Percentiles rank a stretch among this genome's conserved stretches.
Conservation (phyloP, 108 stramenopile genomes). For the Mediolabrus comicus region DNA sequence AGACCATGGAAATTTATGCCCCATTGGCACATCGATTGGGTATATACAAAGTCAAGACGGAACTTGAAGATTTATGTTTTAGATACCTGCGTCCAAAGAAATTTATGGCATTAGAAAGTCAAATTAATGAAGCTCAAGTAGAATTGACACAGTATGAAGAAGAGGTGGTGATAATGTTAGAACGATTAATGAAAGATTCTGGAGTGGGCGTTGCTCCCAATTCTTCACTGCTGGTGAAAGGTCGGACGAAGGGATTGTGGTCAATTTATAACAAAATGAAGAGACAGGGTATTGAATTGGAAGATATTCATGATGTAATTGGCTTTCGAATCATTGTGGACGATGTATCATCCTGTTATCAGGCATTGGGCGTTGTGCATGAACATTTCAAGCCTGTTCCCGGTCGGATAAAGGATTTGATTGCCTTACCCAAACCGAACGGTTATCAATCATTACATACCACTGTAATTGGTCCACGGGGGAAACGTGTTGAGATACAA, state of each 20-base stretch:
- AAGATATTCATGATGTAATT: conserved; percentile 22
- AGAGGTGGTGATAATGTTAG: conserved; percentile 32
- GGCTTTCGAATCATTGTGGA: conserved; percentile 37
- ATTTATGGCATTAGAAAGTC: conserved; percentile 1
- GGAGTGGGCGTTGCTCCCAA: neutral
- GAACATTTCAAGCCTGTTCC: conserved; percentile 19
- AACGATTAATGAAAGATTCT: conserved; percentile 23
- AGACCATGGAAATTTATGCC: conserved; percentile 50
- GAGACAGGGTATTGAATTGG: conserved; percentile 15
- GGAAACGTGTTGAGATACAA: conserved; percentile 42
- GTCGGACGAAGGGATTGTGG: conserved; percentile 24
- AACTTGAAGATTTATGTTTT: conserved; percentile 55
- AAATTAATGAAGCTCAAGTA: conserved; percentile 8
- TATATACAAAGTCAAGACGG: conserved; percentile 39
- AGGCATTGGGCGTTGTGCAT: conserved; percentile 11
- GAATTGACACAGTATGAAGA: conserved; percentile 21
- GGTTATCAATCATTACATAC: conserved; percentile 67
- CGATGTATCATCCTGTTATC: conserved; percentile 29
- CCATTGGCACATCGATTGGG: conserved; percentile 48
- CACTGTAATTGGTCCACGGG: conserved; percentile 29
- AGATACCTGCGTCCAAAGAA: conserved; percentile 19
- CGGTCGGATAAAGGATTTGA: conserved; percentile 60
- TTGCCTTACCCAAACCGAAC: conserved; percentile 56
- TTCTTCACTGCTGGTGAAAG: conserved; percentile 5
- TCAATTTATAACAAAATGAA: conserved; percentile 36